These are phyloP conservation scores for Trypanosomatidae sp. DNA, from an alignment of 208 protist genomes.

Conservation along the genomic window DNA sequence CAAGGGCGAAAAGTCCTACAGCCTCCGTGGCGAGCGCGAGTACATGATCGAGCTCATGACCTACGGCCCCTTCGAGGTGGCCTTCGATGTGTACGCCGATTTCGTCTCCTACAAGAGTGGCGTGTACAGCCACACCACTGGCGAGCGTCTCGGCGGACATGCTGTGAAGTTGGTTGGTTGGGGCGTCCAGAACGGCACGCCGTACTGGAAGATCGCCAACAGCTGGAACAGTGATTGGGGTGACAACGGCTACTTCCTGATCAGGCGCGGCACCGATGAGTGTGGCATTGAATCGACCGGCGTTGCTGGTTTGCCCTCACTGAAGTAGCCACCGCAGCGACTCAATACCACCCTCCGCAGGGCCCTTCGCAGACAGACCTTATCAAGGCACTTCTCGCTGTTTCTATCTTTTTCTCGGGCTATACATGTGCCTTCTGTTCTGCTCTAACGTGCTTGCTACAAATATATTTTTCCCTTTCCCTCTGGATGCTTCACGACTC, in stretches of 20 bases:
- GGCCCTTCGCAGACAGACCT: conserved; percentile 1
- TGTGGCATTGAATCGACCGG: conserved; percentile 78
- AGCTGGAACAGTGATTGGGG: conserved; percentile 91
- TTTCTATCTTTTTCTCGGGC: conserved; percentile 5
- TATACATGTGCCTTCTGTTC: conserved; percentile 2
- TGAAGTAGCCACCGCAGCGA: conserved; percentile 1
- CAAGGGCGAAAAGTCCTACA: conserved; percentile 53
- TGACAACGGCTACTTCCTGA: conserved; percentile 84
- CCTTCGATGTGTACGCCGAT: conserved; percentile 91
- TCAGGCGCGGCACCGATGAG: conserved; percentile 73
- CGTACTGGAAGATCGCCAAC: conserved; percentile 93
- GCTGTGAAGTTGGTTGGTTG: conserved; percentile 89
- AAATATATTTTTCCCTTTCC: not conserved
- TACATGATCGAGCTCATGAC: conserved; percentile 87
- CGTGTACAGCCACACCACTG: conserved; percentile 86
- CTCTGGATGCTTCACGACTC: not conserved
- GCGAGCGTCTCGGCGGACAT: conserved; percentile 73
- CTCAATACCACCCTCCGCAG: not conserved
- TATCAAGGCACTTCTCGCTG: conserved; percentile 11
- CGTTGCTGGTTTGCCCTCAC: conserved; percentile 41
- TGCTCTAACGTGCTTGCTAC: not conserved
- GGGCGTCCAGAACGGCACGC: conserved; percentile 62
- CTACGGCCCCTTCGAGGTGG: conserved; percentile 86
- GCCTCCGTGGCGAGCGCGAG: conserved; percentile 46
- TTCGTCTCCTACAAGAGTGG: conserved; percentile 90